Percentiles rank a stretch among this genome's conserved stretches.
Evolutionary conservation across 169 alveolate species (phyloP).

Genomic region (Theileria equi): DNA sequence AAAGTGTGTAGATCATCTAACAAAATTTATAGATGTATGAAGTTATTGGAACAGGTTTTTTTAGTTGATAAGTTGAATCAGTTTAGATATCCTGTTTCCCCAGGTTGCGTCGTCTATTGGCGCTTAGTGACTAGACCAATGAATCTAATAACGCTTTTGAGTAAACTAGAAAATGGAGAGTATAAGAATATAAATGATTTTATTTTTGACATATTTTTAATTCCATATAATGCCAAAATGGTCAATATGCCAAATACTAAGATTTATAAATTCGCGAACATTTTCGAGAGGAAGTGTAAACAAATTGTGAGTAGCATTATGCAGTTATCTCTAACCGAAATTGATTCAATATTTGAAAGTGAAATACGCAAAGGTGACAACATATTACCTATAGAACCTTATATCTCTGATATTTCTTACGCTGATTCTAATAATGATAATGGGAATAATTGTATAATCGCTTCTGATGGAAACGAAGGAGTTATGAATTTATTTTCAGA

Average conservation of each 20-base stretch:
- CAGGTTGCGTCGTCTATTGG: slow-evolving; percentile 69
- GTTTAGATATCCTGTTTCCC: slow-evolving; percentile 73
- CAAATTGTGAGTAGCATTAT: slow-evolving; percentile 31
- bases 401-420: no score
- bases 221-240: slow-evolving; percentile 67
- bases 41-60: slow-evolving; percentile 68
- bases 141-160: slow-evolving; percentile 64
- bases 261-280: slow-evolving; percentile 62
- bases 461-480: no score
- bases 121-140: slow-evolving; percentile 75
- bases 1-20: slow-evolving; percentile 67
- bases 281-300: slow-evolving; percentile 64
- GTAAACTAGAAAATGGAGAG: slow-evolving; percentile 48
- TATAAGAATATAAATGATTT: slow-evolving; percentile 61
- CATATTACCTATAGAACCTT: no score
- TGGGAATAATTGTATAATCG: no score
- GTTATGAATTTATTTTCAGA: no score
- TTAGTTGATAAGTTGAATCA: slow-evolving; percentile 62
- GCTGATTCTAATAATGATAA: no score
- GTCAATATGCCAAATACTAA: slow-evolving; percentile 75
- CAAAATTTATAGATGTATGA: slow-evolving; percentile 50
- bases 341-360: slow-evolving; percentile 4
- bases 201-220: slow-evolving; percentile 59
- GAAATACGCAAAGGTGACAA: slow-evolving; percentile 10
- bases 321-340: neutral